Base-by-base conservation (phyloP, 1,139 yeast genomes). In the Lodderomyces metapsilosis region DNA sequence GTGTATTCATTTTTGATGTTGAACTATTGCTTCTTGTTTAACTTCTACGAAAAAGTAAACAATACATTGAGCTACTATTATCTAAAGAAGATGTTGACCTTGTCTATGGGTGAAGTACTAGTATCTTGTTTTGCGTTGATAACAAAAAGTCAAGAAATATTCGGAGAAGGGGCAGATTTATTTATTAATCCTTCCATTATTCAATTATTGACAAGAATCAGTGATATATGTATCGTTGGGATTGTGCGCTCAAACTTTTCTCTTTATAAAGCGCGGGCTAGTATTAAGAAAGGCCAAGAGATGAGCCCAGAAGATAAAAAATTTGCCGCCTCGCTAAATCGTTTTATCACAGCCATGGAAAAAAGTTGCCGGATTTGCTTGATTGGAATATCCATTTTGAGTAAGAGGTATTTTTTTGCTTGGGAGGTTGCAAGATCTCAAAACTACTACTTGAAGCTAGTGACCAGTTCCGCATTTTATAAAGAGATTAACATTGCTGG, bases 391-490 rank as follows among this genome's bases (percentile, higher is more conserved):
- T 58, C 63, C 3, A 62, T 59, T 31, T 51, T 67, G 8, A 66
- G 77, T 41, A 62, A 66, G 39, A 56, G 74, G 34, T 74, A 75
- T 51, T 76, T 70, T 48, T 70, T 66, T 52, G 78, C 80, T 0
- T 75, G 80, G 81, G 62, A 70, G 42, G 59, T 66, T 6, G 62
- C 68, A 25, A 74, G 71, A 44, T 68, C 68, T 6, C 76, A 71
- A 41, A 59, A 62, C 2, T 61, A 50, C 33, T 52, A 61, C 35
- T 54, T 66, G 45, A 59, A 58, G 37, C 49, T 59, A 1, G 57
- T 62, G 16, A 60, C 64, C 12, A 50, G 49, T 9, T 50, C 52
- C 18, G 60, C 57, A 2, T 68, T 68, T 42, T 70, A 68, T 47
- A 56, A 57, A 27, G 52, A 51, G 16, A 56, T 56, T 37, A 37